Base-by-base conservation (phyloP, 805 yeast genomes). In the Candida dajiaensis region DNA sequence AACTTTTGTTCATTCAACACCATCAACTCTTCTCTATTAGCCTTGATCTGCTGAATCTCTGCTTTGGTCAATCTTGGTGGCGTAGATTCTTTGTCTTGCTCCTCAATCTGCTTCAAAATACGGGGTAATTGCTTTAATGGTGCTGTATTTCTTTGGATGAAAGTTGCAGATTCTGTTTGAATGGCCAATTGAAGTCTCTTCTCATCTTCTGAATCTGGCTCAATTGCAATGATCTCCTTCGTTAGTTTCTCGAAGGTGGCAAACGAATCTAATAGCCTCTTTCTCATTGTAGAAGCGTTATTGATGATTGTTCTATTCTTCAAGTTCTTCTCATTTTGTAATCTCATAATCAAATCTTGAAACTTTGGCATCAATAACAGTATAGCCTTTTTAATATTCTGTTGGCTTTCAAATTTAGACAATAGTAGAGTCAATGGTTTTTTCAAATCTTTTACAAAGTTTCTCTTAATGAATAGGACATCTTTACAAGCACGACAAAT, bases 1-100 rank as follows among this genome's bases (percentile, higher is more conserved):
- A 77, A 90, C 54, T 74, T 72, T 57, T 90, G 98, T 60, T 90
- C 98, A 50, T 83, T 83, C 58, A 89, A 66, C 11, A 92, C 97
- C 84, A 90, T 85, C 48, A 90, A 66, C 52, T 84, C 83, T 53
- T 89, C 92, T 40, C 94, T 66, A 23, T 72, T 65, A 42, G 73
- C 73, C 38, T 89, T 71, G 10, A 85, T 75, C 51, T 81, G 76
- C 43, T 76, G 73, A 5, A 81, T 72, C 2, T 65, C 58, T 64
- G 77, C 41, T 70, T 72, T 40, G 18, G 59, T 61, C 22, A 55
- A 49, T 22, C 50, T 49, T 18, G 43, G 61, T 41, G 42, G 61
- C 46, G 20, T 52, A 21, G 15, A 41, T 46, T 44, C 54, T 43
- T 44, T 50, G 6, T 49, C 44, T 18, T 48, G 46, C 23, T 45